Evolutionary conservation across 1,139 yeast genomes (phyloP).

Genomic region (Geotrichum phurueaensis): DNA sequence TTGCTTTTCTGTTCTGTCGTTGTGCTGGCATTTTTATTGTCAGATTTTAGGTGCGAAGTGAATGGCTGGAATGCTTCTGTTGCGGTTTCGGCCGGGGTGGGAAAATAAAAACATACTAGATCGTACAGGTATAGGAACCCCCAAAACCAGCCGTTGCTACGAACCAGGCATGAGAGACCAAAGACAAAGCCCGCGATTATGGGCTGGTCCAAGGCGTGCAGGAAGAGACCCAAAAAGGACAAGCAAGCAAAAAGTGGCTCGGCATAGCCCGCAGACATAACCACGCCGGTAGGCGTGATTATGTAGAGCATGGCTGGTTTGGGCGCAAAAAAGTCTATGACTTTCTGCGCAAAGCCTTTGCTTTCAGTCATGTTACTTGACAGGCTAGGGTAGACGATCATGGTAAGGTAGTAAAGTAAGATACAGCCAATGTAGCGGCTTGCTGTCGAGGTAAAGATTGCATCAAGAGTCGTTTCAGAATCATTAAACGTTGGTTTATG

Average conservation of each 20-base stretch:
- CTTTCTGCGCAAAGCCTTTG: conserved; percentile 10
- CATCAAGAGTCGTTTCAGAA: not conserved
- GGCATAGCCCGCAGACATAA: conserved; percentile 67
- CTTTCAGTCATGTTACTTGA: conserved; percentile 16
- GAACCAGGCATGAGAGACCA: conserved; percentile 52
- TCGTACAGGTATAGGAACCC: conserved; percentile 67
- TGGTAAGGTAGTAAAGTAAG: conserved; percentile 49
- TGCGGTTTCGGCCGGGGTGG: conserved; percentile 24
- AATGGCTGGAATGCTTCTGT: not conserved
- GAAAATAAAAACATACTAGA: conserved; percentile 24
- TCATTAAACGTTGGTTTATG: not conserved
- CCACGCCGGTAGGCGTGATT: conserved; percentile 75
- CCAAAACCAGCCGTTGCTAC: conserved; percentile 71
- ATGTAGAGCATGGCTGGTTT: conserved; percentile 47
- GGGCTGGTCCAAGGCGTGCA: conserved; percentile 41
- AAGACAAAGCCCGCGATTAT: conserved; percentile 54
- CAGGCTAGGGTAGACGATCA: conserved; percentile 32
- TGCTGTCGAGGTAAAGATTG: conserved; percentile 42
- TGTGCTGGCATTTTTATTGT: not conserved
- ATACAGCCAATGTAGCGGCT: conserved; percentile 49
- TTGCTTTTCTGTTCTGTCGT: not conserved
- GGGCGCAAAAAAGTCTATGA: conserved; percentile 30
- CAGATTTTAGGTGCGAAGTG: not conserved
- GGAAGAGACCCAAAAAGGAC: conserved; percentile 52
- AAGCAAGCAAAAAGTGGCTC: conserved; percentile 70